A percentile compares a stretch with the other conserved stretches of the same genome.
phyloP scores from a whole-genome alignment of 225 moss, liverwort and hornwort genomes.

The Bryoerythrophyllum caledonicum region DNA sequence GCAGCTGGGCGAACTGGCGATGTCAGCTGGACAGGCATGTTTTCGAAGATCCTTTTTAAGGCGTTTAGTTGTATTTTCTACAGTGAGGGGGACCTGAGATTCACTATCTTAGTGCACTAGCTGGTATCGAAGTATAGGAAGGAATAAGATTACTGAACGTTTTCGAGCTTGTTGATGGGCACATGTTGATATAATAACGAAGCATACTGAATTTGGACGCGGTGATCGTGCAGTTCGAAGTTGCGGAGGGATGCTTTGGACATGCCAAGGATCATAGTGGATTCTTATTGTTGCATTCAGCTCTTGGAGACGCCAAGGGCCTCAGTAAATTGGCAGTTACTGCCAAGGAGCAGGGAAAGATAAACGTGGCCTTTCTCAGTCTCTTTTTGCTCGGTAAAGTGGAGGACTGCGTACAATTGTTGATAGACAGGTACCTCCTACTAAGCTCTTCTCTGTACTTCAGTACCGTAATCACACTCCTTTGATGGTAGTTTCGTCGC shows the following conservation, averaged over 20 bases:
- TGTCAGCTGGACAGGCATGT: constrained; percentile 89
- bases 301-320: constrained; percentile 80
- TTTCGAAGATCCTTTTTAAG: neutral
- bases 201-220: constrained; percentile 17
- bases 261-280: constrained; percentile 96
- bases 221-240: constrained; percentile 64
- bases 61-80: neutral
- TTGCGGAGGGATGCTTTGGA: constrained; percentile 86
- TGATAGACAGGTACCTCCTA: constrained; percentile 78
- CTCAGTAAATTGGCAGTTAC: constrained; percentile 67
- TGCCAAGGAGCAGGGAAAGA: constrained; percentile 91
- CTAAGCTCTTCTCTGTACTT: neutral
- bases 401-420: constrained; percentile 86
- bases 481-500: neutral
- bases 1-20: constrained; percentile 89
- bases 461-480: neutral
- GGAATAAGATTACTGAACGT: neutral
- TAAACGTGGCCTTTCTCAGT: constrained; percentile 91
- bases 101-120: neutral
- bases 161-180: neutral
- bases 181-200: neutral
- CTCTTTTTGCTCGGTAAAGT: constrained; percentile 83
- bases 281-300: constrained; percentile 82
- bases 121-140: neutral
- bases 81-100: neutral